phyloP scores from a whole-genome alignment of 176 grass and related monocot species.

The Lolium rigidum region DNA sequence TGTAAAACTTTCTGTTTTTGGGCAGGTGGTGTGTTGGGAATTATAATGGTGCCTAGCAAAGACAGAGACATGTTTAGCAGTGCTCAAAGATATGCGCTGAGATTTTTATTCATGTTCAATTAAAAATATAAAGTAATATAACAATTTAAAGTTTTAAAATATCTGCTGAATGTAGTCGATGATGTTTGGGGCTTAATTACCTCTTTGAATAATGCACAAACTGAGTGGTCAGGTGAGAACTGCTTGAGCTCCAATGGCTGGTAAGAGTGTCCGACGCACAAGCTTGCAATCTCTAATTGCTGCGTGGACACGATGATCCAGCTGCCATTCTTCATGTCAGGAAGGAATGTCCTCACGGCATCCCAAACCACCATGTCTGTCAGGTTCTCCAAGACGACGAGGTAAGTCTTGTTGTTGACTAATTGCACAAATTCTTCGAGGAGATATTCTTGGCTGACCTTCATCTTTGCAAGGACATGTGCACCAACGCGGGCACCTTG shows the following conservation, averaged over 20 bases:
- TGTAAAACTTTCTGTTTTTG: too few species aligned
- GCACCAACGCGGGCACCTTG: not conserved
- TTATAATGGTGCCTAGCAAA: too few species aligned
- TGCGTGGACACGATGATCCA: slow-evolving; percentile 44
- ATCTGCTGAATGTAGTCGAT: not conserved
- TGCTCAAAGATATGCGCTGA: too few species aligned
- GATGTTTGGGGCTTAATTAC: not conserved
- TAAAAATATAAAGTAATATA: too few species aligned
- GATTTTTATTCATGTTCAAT: too few species aligned
- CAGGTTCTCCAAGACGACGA: slow-evolving; percentile 51
- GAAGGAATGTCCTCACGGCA: slow-evolving; percentile 25
- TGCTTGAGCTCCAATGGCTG: slow-evolving; percentile 2
- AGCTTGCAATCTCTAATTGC: not conserved
- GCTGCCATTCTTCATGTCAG: slow-evolving; percentile 36
- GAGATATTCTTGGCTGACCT: not conserved
- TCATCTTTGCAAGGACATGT: not conserved
- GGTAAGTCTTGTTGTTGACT: slow-evolving; percentile 16
- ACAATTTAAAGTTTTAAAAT: too few species aligned
- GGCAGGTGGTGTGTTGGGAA: too few species aligned
- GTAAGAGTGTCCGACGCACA: not conserved
- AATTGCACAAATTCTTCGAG: not conserved
- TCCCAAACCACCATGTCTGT: slow-evolving; percentile 33
- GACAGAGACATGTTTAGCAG: too few species aligned
- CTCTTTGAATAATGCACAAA: slow-evolving; percentile 23
- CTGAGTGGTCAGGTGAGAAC: not conserved